Conservation (phyloP, 2,329 filamentous ascomycete genomes). For the Epichloe hybrida region DNA sequence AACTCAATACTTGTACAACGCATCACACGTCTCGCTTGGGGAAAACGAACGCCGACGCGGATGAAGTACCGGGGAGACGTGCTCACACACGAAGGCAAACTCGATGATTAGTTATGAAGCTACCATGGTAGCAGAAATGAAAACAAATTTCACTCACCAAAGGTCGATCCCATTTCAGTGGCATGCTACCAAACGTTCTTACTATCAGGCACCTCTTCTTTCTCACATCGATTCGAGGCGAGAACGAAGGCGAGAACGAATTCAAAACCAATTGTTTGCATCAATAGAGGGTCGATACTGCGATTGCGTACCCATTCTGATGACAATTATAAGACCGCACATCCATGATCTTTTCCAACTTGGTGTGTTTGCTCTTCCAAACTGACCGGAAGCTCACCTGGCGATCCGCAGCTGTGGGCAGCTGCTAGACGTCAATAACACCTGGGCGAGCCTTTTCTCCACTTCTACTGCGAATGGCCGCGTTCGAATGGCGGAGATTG, state of each 20-base stretch:
- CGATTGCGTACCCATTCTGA: not conserved
- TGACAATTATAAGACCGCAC: not conserved
- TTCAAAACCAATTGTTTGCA: too few species aligned
- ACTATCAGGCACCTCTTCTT: not conserved
- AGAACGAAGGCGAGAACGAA: not conserved
- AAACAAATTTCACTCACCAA: not conserved
- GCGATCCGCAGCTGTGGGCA: not conserved
- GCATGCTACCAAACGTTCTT: not conserved
- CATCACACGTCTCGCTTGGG: not conserved
- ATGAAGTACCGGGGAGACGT: not conserved
- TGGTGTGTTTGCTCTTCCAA: not conserved
- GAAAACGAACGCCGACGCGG: not conserved
- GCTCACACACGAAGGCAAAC: not conserved
- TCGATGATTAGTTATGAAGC: constrained; percentile 2
- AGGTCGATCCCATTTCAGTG: not conserved
- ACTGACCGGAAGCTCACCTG: not conserved
- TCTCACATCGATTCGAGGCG: not conserved
- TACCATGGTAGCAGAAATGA: constrained; percentile 2
- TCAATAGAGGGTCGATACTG: too few species aligned
- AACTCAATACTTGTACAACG: not conserved
- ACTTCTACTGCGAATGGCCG: not conserved
- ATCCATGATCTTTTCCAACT: too few species aligned
- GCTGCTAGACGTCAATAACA: not conserved
- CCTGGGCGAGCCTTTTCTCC: not conserved
- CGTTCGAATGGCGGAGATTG: not conserved